Percentiles rank a stretch among this genome's conserved stretches.
These are phyloP conservation scores for Passiflora organensis DNA, from an alignment of 345 rosid genomes.

Conservation along the genomic window DNA sequence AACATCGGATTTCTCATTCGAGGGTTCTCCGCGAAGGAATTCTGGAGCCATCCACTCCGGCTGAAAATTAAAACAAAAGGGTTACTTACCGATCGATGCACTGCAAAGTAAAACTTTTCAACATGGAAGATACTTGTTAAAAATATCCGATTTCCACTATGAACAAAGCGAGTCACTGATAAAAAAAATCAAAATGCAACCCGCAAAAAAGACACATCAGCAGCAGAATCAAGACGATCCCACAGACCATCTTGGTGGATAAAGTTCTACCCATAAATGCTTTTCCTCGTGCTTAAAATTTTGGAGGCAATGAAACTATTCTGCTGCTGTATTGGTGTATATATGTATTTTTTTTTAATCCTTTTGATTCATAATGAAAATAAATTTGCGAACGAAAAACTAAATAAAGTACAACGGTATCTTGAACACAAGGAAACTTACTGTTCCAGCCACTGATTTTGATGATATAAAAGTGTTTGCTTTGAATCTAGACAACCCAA, in stretches of 20 bases:
- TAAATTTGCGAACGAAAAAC: no score
- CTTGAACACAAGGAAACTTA: slow-evolving; percentile 33
- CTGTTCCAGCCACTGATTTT: slow-evolving; percentile 97
- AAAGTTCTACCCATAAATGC: no score
- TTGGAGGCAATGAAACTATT: no score
- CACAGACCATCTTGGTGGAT: no score
- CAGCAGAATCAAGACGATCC: no score
- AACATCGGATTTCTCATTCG: slow-evolving; percentile 93
- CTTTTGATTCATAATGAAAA: no score
- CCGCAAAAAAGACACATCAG: no score
- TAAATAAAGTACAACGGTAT: not conserved
- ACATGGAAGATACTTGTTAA: slow-evolving; percentile 23
- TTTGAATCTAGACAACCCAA: slow-evolving; percentile 94
- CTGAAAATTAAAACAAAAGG: slow-evolving; percentile 53
- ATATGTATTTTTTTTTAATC: no score
- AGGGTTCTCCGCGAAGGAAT: slow-evolving; percentile 95
- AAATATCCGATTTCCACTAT: slow-evolving; percentile 20
- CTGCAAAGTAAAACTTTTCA: slow-evolving; percentile 18
- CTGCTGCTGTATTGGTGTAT: no score
- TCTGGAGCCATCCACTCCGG: slow-evolving; percentile 99
- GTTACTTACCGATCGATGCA: slow-evolving; percentile 40
- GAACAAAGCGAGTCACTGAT: no score
- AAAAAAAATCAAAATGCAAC: no score
- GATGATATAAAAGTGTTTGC: slow-evolving; percentile 85
- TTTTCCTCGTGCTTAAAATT: no score